Evolutionary conservation across 139 green algal genomes (phyloP), one percentile per base, ranked within the genome.

Genomic region (Nannochloris sp.): DNA sequence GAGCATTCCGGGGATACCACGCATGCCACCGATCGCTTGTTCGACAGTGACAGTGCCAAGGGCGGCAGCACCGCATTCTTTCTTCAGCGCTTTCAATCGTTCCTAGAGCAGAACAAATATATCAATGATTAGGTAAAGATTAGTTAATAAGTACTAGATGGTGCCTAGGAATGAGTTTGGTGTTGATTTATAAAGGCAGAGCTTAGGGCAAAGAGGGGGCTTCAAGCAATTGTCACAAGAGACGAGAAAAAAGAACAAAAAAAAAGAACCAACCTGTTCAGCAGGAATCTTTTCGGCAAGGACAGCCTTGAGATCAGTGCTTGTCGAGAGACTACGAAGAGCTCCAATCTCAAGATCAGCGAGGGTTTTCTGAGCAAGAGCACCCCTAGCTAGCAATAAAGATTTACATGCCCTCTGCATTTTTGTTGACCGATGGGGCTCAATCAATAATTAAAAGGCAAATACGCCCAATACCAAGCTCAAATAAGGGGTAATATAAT

Each of bases 1-100:
- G 24, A 99, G 80, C 73, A 99, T 79, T 7, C 83, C 90, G 12
- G 89, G 87, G 68, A 99, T 97, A 60, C 94, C 93, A 14, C 94
- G 80, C 94, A 99, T 99, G 68, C 94, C 94, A 55, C 94, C 94
- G 34, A 99, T 86, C 5, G 70, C 75, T 82, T 85, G 83, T 27
- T 95, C 83, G n/a, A 93, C 81, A 1, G 90, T 97, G n/a, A 90
- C 81, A 14, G 91, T 72, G 4, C 91, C 93, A 19, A 99, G 67
- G 12, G 61, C 56, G 38, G 91, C 85, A 32, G 31, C 37, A 25
- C 90, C 93, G 56, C 86, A 47, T 29, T 75, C 58, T 59, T 88
- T 89, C 70, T 95, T 95, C 3, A 99, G 54, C 2, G 71, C 44
- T 60, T 96, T 96, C 13, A 98, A 47, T 3, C 86, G 80, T 12